Conservation (phyloP, 306 rosid species). For the Rosa multiflora region DNA sequence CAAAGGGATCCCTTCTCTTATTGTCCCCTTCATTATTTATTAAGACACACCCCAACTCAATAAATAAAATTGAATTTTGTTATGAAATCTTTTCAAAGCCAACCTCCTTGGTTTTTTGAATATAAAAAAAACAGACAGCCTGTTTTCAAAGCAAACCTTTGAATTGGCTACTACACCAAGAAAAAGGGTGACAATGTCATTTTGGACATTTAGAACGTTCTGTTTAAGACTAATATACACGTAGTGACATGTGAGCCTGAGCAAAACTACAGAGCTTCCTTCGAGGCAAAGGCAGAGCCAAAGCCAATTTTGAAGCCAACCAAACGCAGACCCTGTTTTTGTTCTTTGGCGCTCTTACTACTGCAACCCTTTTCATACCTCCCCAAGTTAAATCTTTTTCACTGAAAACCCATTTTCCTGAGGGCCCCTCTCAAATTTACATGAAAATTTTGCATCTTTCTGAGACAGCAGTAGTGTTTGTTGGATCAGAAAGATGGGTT, state of each 20-base stretch:
- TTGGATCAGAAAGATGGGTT: slow-evolving; percentile 42
- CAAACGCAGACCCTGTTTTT: background rate
- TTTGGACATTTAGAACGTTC: background rate
- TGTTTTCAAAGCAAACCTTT: too few species aligned
- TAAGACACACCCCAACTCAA: background rate
- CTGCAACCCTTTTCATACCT: background rate
- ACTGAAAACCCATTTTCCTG: background rate
- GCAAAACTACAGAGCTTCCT: background rate
- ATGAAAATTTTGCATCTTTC: background rate
- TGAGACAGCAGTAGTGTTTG: background rate
- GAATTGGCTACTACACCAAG: background rate
- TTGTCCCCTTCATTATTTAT: background rate
- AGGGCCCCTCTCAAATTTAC: background rate
- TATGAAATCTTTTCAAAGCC: slow-evolving; percentile 1
- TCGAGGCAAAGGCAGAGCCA: background rate
- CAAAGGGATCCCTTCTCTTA: background rate
- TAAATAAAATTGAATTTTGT: background rate
- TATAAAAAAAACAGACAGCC: background rate
- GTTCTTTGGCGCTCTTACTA: slow-evolving; percentile 8
- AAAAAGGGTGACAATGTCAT: background rate
- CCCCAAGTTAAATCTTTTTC: background rate
- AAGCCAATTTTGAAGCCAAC: background rate
- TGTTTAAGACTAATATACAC: background rate
- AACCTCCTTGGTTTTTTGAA: background rate
- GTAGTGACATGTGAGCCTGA: background rate